phyloP scores from a whole-genome alignment of 495 filamentous ascomycete species.

The Penicillium crystallinum region DNA sequence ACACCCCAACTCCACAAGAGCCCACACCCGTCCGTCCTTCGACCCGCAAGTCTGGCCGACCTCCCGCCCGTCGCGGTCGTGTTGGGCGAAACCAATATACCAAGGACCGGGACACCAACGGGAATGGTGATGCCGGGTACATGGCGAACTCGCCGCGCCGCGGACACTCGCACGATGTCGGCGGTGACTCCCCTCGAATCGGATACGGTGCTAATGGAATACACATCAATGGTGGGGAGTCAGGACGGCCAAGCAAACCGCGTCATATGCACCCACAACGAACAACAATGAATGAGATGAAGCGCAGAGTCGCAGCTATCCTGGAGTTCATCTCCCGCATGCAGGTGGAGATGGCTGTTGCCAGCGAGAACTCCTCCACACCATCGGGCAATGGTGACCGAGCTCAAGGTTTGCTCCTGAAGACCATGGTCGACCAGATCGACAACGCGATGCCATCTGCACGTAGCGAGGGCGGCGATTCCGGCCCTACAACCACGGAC shows the following conservation, averaged over 20 bases:
- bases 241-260: conserved; percentile 54
- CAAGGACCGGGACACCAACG: conserved; percentile 61
- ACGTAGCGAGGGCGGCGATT: conserved; percentile 25
- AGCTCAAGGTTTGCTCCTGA: conserved; percentile 32
- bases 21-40: conserved; percentile 37
- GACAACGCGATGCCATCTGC: conserved; percentile 25
- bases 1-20: conserved; percentile 48
- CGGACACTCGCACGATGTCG: conserved; percentile 60
- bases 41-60: conserved; percentile 64
- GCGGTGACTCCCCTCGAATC: conserved; percentile 37
- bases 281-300: conserved; percentile 88
- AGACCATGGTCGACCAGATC: conserved; percentile 35
- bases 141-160: conserved; percentile 54
- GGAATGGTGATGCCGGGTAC: conserved; percentile 41
- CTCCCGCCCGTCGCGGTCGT: conserved; percentile 59
- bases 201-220: conserved; percentile 31
- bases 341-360: conserved; percentile 78
- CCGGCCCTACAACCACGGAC: conserved; percentile 27
- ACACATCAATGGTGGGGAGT: conserved; percentile 40
- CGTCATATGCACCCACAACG: conserved; percentile 50
- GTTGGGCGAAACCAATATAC: conserved; percentile 85
- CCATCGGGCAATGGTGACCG: conserved; percentile 34
- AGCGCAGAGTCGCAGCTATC: conserved; percentile 73
- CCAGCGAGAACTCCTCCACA: conserved; percentile 36
- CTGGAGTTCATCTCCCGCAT: conserved; percentile 86